Percentiles rank a stretch among this genome's conserved stretches.
phyloP scores from a whole-genome alignment of 1,284 basidiomycete species.

The Sporisorium scitamineum region DNA sequence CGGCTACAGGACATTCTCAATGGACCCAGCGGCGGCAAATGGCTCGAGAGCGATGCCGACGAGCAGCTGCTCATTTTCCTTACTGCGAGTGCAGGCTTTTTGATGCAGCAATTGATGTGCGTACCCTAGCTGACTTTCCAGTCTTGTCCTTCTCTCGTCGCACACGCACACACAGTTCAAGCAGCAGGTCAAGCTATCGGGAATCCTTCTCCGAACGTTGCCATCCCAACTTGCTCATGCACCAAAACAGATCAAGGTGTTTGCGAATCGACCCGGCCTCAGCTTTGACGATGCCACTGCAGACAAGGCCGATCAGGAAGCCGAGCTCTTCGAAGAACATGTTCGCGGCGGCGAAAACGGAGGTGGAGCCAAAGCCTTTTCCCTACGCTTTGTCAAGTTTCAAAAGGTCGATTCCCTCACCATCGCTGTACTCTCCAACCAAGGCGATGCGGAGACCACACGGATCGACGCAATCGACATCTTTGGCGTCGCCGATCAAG shows the following conservation, averaged over 20 bases:
- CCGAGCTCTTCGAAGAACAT: constrained; percentile 69
- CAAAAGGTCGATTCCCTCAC: constrained; percentile 75
- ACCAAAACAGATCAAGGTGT: constrained; percentile 62
- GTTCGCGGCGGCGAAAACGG: constrained; percentile 41
- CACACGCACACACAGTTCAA: constrained; percentile 75
- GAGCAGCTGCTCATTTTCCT: constrained; percentile 74
- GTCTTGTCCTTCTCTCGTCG: neutral
- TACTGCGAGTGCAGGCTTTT: constrained; percentile 19
- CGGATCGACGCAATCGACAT: constrained; percentile 82
- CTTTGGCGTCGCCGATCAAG: constrained; percentile 78
- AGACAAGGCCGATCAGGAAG: constrained; percentile 70
- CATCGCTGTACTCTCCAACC: constrained; percentile 83
- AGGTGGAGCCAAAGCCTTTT: constrained; percentile 73
- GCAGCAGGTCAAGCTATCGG: constrained; percentile 80
- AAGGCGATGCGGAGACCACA: constrained; percentile 79
- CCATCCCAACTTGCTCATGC: constrained; percentile 30
- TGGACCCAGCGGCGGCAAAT: constrained; percentile 73
- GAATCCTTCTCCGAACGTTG: constrained; percentile 76
- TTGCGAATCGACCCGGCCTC: constrained; percentile 63
- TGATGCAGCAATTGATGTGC: neutral
- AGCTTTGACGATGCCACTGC: constrained; percentile 70
- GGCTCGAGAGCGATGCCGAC: constrained; percentile 82
- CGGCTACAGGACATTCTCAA: constrained; percentile 74
- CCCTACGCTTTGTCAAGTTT: constrained; percentile 81
- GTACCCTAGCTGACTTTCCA: neutral